Percentiles rank a stretch among this genome's conserved stretches.
Conservation (phyloP, 2,329 filamentous ascomycete genomes). For the Claviceps quebecensis region DNA sequence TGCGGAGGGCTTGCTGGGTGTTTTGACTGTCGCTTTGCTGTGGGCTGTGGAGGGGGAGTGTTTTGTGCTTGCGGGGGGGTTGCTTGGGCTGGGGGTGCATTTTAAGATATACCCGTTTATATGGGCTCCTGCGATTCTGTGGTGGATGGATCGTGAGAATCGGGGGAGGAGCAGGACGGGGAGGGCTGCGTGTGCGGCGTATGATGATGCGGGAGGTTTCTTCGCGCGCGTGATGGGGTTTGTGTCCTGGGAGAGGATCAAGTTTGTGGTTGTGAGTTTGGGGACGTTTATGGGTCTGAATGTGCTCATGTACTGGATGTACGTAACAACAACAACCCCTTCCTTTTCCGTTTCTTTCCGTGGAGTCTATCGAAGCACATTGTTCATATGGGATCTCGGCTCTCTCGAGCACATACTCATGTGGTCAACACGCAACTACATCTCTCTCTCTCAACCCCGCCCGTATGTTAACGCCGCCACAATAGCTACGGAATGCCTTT, state of each 20-base stretch:
- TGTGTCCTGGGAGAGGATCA: conserved; percentile 39
- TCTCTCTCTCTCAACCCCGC: too few relatives aligned
- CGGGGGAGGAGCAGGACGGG: conserved; percentile 14
- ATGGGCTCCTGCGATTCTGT: conserved; percentile 69
- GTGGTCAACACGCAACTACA: too few relatives aligned
- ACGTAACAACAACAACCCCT: conserved; percentile 7
- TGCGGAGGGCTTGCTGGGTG: conserved; percentile 78
- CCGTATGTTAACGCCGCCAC: too few relatives aligned
- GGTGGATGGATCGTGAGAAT: conserved; percentile 57
- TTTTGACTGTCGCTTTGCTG: conserved; percentile 67
- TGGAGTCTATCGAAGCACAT: neutral
- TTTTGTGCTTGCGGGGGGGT: conserved; percentile 51
- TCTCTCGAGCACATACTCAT: neutral
- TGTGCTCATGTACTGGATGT: conserved; percentile 61
- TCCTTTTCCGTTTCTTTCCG: neutral
- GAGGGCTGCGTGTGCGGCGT: neutral
- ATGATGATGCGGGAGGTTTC: neutral
- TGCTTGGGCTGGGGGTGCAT: conserved; percentile 78
- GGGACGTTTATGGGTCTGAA: conserved; percentile 64
- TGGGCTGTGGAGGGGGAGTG: conserved; percentile 61
- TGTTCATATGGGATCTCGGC: conserved; percentile 4
- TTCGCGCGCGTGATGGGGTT: conserved; percentile 23
- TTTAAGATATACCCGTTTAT: conserved; percentile 99
- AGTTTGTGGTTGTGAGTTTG: conserved; percentile 50
- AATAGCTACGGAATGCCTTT: conserved; percentile 65